Base-by-base conservation (phyloP, 192 early-diverging fungal species). In the Allomyces arbusculus region DNA sequence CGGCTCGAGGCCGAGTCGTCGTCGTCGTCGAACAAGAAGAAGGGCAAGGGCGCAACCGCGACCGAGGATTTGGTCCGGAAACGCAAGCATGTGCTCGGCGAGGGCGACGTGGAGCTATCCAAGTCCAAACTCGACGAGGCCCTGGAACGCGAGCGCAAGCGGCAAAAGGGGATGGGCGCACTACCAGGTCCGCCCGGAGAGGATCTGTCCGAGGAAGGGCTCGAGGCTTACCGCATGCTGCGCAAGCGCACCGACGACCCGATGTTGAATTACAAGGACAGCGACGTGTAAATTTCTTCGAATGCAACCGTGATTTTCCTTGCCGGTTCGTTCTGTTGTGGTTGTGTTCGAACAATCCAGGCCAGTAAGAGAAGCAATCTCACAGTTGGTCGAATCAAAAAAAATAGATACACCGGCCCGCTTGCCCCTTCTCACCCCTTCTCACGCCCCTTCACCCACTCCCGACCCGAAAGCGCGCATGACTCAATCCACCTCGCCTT, bases 121-220 rank as follows among this genome's bases (percentile, higher is more conserved):
- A 33, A 67, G 44, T 71, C 76, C 11, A 81, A 79, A 65, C 71
- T 87, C 3, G 69, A 73, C 44, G 71, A 77, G 28, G 84, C 81
- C 4, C 10, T 86, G 16, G 77, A 80, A 23, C 67, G 64, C 33
- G 79, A 84, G 65, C 64, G 71, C 64, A 72, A 73, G 50, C 63
- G 74, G 10, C 23, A 66, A 20, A 55, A 61, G 20, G 23, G 25
- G 25, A 40, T 11, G 70, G 63, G 11, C 24, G 4, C 63, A 70
- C 64, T 62, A 70, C 65, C 43, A 62, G 64, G 66, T 64, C 40
- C 61, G 70, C 11, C 70, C 70, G 10, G 64, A 68, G 45, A 71
- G 23, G 77, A 80, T 23, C 72, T 86, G 61, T 82, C 84, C 23
- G 77, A 87, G 65, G 85, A 87, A 67, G 79, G 87, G 33, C 70